A percentile compares a stretch with the other conserved stretches of the same genome.
phyloP scores from a whole-genome alignment of 139 green algal genomes.

The Axilococcus clingmanii region DNA sequence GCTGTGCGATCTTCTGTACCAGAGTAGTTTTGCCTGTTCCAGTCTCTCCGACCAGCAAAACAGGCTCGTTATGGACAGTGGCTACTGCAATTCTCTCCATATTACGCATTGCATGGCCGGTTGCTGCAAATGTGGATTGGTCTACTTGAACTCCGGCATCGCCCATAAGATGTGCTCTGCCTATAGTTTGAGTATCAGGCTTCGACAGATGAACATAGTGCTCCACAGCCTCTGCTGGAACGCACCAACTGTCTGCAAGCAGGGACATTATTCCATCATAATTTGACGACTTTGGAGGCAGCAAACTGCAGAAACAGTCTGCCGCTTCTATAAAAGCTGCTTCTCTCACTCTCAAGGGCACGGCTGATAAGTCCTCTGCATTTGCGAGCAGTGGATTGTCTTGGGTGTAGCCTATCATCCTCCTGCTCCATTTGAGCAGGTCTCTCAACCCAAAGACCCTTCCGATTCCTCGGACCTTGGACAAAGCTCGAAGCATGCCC shows the following conservation, averaged over 20 bases:
- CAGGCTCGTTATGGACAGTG: conserved; percentile 60
- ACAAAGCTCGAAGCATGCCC: conserved; percentile 38
- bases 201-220: conserved; percentile 48
- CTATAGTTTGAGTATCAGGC: conserved; percentile 27
- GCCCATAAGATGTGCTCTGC: not conserved
- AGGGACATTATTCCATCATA: conserved; percentile 28
- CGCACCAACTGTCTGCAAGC: conserved; percentile 46
- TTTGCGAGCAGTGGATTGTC: not conserved
- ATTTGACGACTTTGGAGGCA: not conserved
- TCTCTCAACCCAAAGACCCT: conserved; percentile 68
- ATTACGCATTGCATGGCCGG: conserved; percentile 68
- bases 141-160: not conserved
- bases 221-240: conserved; percentile 25
- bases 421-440: conserved; percentile 70
- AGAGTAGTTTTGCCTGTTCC: conserved; percentile 95
- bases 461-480: conserved; percentile 25
- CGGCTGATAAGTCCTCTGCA: conserved; percentile 3
- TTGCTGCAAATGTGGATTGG: conserved; percentile 59
- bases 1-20: conserved; percentile 63
- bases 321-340: conserved; percentile 40
- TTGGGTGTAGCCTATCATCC: conserved; percentile 39
- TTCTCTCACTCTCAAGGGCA: conserved; percentile 32
- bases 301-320: conserved; percentile 45
- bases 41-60: conserved; percentile 97
- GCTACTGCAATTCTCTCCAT: conserved; percentile 79